phyloP scores from a whole-genome alignment of 768 basidiomycete species.

The Auriscalpium vulgare region DNA sequence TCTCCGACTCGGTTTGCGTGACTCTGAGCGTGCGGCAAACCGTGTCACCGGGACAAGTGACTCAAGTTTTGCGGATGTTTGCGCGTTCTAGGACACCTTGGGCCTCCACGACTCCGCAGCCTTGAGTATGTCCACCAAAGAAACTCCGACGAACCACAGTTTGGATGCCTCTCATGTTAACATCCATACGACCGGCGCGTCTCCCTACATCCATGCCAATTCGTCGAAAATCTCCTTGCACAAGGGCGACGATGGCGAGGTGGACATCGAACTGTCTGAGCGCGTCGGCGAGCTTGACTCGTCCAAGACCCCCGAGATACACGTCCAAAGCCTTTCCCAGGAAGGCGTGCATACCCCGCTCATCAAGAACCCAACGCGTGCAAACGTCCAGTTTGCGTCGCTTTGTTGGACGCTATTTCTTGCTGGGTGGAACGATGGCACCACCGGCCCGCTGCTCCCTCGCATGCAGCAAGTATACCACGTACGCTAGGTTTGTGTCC shows the following conservation, averaged over 20 bases:
- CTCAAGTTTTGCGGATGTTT: too few species aligned
- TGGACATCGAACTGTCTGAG: not conserved
- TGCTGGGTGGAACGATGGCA: constrained; percentile 26
- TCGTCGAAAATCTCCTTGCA: not conserved
- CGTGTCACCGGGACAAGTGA: too few species aligned
- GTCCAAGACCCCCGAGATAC: not conserved
- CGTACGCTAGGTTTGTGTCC: constrained; percentile 20
- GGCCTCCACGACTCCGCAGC: too few species aligned
- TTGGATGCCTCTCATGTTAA: too few species aligned
- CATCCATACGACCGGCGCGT: not conserved
- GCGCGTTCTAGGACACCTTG: too few species aligned
- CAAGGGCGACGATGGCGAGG: not conserved
- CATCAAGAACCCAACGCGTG: not conserved
- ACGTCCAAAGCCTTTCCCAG: not conserved
- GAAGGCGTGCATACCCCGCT: not conserved
- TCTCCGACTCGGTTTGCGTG: too few species aligned
- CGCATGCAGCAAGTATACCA: constrained; percentile 54
- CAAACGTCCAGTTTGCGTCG: not conserved
- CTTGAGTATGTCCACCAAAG: too few species aligned
- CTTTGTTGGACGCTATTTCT: not conserved
- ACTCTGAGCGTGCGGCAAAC: too few species aligned
- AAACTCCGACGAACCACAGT: too few species aligned
- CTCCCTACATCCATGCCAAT: not conserved
- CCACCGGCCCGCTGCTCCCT: constrained; percentile 67
- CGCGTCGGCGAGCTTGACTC: too few species aligned